Evolutionary conservation across 371 early-diverging fungal species (phyloP), one percentile per base, ranked within the genome.

Genomic region (Globomyces sp.): DNA sequence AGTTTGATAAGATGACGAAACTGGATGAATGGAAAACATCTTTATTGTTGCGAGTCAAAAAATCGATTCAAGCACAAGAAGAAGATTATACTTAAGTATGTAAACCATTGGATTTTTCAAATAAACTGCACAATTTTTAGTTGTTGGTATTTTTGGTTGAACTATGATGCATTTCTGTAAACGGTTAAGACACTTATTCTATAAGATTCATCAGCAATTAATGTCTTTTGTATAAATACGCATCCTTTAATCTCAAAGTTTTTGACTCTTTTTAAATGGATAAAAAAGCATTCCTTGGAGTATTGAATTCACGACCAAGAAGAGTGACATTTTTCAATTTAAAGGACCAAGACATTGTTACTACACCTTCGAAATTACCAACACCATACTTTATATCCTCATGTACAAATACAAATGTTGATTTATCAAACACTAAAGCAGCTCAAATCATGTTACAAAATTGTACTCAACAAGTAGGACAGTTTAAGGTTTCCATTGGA

Each of bases 1-100:
- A 89, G 44, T 96, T 84, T 75, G 96, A 98, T 76, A 81, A 87
- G 61, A 64, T 95, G 64, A 88, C 91, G 11, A 91, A 90, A 76
- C 79, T 98, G 46, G 98, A 98, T 76, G 85, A 86, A 72, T 98
- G 98, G 98, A 96, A 96, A 77, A 96, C 95, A 10, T 85, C 86
- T 53, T 81, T 98, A 46, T 79, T 98, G 57, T 79, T 96, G 58
- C 83, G 85, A 64, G 89, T 94, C 74, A 98, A 96, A 83, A 93
- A 93, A 74, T 66, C 81, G n/a, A 86, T 96, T 57, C 61, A 58
- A 46, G 74, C 70, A 39, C 83, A 71, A 43, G 75, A 71, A n/a
- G 60, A 66, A 24, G 74, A 73, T 59, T 24, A 24, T 24, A 24
- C 24, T 24, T 24, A 24, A 24, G 24, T 24, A 24, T 24, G 24